phyloP scores from a whole-genome alignment of 2,329 filamentous ascomycete species.

The Phaeophleospora eucalypticola region DNA sequence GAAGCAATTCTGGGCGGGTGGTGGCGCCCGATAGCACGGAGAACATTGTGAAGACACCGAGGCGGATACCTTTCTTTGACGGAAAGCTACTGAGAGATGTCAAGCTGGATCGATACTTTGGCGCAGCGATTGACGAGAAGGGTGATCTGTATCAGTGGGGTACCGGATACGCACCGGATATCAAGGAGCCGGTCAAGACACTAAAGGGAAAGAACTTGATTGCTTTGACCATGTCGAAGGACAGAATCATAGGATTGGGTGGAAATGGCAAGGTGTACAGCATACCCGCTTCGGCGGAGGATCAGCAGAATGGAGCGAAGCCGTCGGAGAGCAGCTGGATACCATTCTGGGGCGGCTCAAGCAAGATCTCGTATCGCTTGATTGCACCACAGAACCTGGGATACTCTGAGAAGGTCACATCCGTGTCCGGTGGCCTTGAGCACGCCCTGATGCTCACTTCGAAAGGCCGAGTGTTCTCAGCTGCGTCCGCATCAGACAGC shows the following conservation, averaged over 20 bases:
- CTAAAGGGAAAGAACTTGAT: slow-evolving; percentile 75
- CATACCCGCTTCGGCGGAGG: slow-evolving; percentile 68
- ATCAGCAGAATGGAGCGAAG: slow-evolving; percentile 65
- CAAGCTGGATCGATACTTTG: slow-evolving; percentile 77
- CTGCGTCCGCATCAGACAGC: slow-evolving; percentile 71
- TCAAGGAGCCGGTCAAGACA: slow-evolving; percentile 63
- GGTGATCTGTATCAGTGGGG: slow-evolving; percentile 95
- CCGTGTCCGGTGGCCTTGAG: slow-evolving; percentile 75
- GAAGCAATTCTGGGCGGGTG: slow-evolving; percentile 79
- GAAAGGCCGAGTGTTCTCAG: slow-evolving; percentile 79
- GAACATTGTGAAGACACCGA: slow-evolving; percentile 70
- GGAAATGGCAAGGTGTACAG: slow-evolving; percentile 78
- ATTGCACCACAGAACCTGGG: slow-evolving; percentile 62
- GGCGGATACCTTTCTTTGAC: slow-evolving; percentile 77
- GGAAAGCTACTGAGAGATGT: slow-evolving; percentile 79
- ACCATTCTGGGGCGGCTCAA: slow-evolving; percentile 63
- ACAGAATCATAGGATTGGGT: slow-evolving; percentile 77
- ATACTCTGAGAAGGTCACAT: slow-evolving; percentile 68
- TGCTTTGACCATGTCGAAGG: slow-evolving; percentile 71
- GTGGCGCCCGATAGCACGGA: slow-evolving; percentile 80
- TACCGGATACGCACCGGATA: slow-evolving; percentile 63
- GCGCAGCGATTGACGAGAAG: slow-evolving; percentile 79
- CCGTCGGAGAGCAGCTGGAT: slow-evolving; percentile 65
- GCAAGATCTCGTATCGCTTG: slow-evolving; percentile 65
- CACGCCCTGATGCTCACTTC: slow-evolving; percentile 83